Percentiles rank a stretch among this genome's conserved stretches.
Conservation (phyloP, 1,139 yeast genomes). For the Pneumocystis sp. region DNA sequence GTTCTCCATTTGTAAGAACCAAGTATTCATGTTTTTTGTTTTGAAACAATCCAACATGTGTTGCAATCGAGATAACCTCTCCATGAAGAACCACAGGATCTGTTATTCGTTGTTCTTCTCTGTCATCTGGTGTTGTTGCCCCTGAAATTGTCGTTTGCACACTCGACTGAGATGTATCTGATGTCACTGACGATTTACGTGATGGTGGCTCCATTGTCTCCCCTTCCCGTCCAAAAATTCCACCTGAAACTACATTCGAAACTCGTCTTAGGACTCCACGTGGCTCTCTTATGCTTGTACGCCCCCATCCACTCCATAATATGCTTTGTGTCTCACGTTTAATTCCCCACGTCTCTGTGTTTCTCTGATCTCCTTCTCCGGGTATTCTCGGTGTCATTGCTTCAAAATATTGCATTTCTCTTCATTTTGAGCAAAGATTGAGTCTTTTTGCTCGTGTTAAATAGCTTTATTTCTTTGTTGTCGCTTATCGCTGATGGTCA, state of each 20-base stretch:
- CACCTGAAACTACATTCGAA: not conserved
- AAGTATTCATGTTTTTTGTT: not conserved
- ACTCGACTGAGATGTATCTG: not conserved
- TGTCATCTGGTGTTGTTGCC: not conserved
- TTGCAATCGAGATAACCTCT: not conserved
- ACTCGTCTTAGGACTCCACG: not conserved
- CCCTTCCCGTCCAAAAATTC: not conserved
- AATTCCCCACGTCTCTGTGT: not conserved
- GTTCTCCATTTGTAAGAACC: not conserved
- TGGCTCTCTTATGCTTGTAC: not conserved
- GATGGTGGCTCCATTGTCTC: not conserved
- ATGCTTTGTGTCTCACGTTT: not conserved
- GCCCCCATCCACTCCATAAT: not conserved
- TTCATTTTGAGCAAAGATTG: not conserved
- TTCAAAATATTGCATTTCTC: not conserved
- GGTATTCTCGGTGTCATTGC: not conserved
- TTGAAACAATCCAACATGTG: not conserved
- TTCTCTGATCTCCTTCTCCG: not conserved
- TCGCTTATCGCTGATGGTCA: not conserved
- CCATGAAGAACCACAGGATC: not conserved
- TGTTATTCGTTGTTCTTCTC: not conserved
- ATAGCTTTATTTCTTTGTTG: not conserved
- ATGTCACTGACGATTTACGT: not conserved
- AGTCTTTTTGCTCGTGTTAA: not conserved
- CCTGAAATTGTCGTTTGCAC: not conserved